Percentiles rank a stretch among this genome's conserved stretches.
phyloP scores from a whole-genome alignment of 345 rosid genomes.

The Populus deltoides region DNA sequence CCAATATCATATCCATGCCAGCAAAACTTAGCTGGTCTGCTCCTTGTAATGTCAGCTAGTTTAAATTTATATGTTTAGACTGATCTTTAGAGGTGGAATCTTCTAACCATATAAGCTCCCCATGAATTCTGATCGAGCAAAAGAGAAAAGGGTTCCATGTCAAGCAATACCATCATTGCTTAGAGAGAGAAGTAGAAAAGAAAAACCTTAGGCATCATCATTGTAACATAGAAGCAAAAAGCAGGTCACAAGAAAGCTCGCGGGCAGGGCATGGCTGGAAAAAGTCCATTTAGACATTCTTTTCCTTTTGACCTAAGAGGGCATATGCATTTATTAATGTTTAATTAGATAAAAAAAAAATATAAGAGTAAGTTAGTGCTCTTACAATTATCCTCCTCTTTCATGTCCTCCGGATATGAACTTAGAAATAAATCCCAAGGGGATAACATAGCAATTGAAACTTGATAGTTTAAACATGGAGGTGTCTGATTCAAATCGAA shows the following conservation, averaged over 20 bases:
- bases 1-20: conserved; percentile 15
- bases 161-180: conserved; percentile 35
- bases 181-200: conserved; percentile 11
- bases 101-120: conserved; percentile 33
- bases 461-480: too few species aligned
- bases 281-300: background rate
- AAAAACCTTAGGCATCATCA: conserved; percentile 31
- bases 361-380: background rate
- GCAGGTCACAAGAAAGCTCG: conserved; percentile 39
- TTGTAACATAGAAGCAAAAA: conserved; percentile 26
- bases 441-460: too few species aligned
- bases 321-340: background rate
- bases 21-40: conserved; percentile 39
- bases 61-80: conserved; percentile 24
- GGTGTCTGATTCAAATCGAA: background rate
- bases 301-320: conserved; percentile 25
- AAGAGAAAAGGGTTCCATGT: conserved; percentile 33
- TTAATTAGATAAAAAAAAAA: too few species aligned
- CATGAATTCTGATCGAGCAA: conserved; percentile 33
- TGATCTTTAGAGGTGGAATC: conserved; percentile 39
- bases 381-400: too few species aligned
- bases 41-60: conserved; percentile 26
- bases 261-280: conserved; percentile 14
- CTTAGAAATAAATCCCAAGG: too few species aligned
- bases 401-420: too few species aligned